These are phyloP conservation scores for Cladosporium sphaerospermum DNA, from an alignment of 2,329 filamentous ascomycete species.

Conservation along the genomic window DNA sequence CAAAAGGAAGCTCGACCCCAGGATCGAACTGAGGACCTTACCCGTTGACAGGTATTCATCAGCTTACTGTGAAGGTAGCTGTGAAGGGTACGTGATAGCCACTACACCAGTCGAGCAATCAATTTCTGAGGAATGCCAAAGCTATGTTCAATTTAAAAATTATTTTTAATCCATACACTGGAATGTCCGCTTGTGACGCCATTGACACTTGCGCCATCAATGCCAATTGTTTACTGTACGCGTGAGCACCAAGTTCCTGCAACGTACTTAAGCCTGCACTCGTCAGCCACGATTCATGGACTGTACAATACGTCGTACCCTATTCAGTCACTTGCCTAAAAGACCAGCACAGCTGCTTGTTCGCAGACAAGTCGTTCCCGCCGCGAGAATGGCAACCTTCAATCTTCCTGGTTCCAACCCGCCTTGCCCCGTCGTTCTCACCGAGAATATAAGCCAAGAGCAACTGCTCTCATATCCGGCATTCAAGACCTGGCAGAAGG, in stretches of 20 bases:
- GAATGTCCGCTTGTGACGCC: neutral
- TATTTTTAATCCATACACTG: no score
- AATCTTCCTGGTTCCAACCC: slow-evolving; percentile 31
- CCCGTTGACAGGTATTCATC: neutral
- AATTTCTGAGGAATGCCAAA: neutral
- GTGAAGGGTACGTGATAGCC: slow-evolving; percentile 11
- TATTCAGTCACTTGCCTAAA: no score
- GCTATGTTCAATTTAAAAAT: neutral
- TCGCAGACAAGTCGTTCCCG: neutral
- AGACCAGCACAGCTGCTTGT: neutral
- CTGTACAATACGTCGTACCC: no score
- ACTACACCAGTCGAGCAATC: neutral
- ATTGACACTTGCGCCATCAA: no score
- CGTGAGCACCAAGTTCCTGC: no score
- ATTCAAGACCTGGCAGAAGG: slow-evolving; percentile 50
- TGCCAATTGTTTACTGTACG: no score
- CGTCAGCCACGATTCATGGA: neutral
- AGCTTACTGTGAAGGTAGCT: neutral
- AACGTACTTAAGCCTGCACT: no score
- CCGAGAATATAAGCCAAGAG: slow-evolving; percentile 37
- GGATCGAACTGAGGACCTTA: slow-evolving; percentile 9
- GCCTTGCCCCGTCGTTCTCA: slow-evolving; percentile 37
- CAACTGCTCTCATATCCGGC: slow-evolving; percentile 47
- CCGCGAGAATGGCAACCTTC: slow-evolving; percentile 36
- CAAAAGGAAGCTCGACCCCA: slow-evolving; percentile 1